Conservation (phyloP, 179 eudicot species). For the Silene coronaria region DNA sequence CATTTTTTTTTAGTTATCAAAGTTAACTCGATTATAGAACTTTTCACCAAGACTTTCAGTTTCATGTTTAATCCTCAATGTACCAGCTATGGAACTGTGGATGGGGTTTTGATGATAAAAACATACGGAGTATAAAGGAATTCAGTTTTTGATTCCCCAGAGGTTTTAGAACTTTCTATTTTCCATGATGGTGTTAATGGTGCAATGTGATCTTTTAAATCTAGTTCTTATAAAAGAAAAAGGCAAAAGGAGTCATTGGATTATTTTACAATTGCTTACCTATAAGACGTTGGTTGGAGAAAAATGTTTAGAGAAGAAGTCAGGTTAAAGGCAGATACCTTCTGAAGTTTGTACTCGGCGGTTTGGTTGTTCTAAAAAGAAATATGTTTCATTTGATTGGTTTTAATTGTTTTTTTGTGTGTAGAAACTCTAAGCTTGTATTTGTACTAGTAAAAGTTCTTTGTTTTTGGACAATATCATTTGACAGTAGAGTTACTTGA, state of each 20-base stretch:
- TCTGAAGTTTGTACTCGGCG: not conserved
- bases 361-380: not conserved
- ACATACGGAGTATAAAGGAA: not conserved
- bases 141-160: not conserved
- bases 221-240: not conserved
- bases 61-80: not conserved
- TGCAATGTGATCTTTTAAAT: not conserved
- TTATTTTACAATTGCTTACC: not conserved
- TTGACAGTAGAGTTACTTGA: conserved; percentile 1
- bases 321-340: no score
- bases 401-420: not conserved
- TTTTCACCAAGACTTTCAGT: not conserved
- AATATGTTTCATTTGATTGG: not conserved
- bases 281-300: not conserved
- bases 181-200: not conserved
- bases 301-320: not conserved
- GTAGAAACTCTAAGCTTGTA: not conserved
- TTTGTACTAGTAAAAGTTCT: not conserved
- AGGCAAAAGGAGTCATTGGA: not conserved
- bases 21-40: not conserved
- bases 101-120: not conserved
- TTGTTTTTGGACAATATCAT: not conserved
- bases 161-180: not conserved
- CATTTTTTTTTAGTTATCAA: not conserved
- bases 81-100: not conserved